Evolutionary conservation across 129 eudicot species (phyloP).

Genomic region (Tagetes erecta): DNA sequence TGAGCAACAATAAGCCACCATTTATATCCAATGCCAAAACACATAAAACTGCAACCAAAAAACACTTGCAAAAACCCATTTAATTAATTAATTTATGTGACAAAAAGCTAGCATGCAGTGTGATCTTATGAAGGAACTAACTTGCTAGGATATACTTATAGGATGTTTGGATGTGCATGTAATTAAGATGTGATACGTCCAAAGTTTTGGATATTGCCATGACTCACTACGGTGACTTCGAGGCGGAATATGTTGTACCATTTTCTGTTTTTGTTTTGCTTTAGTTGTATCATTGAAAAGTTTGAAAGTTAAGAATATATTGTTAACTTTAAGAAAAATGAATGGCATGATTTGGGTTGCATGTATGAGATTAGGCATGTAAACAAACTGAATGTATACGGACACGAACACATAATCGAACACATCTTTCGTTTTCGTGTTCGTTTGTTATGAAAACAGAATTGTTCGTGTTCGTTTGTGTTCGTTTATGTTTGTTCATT

Average conservation of each 20-base stretch:
- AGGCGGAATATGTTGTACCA: slow-evolving; percentile 5
- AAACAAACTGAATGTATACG: too few relatives aligned
- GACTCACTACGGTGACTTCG: slow-evolving; percentile 18
- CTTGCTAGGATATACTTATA: neutral
- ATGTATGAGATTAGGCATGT: too few relatives aligned
- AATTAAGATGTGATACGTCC: neutral
- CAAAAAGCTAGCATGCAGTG: neutral
- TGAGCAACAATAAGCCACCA: slow-evolving; percentile 28
- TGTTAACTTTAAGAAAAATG: neutral
- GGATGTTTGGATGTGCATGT: neutral
- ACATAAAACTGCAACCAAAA: slow-evolving; percentile 19
- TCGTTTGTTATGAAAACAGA: too few relatives aligned
- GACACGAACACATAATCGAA: too few relatives aligned
- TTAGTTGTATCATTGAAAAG: neutral
- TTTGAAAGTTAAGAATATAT: neutral
- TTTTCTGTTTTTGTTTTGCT: slow-evolving; percentile 9
- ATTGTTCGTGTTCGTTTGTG: too few relatives aligned
- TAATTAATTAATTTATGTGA: neutral
- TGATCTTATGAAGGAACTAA: neutral
- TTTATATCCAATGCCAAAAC: slow-evolving; percentile 12
- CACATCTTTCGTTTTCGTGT: too few relatives aligned
- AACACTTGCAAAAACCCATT: slow-evolving; percentile 18
- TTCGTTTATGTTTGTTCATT: too few relatives aligned
- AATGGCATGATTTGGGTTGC: too few relatives aligned
- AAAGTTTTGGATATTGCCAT: neutral